Conservation (phyloP, 805 yeast genomes). For the Hanseniaspora vineae region DNA sequence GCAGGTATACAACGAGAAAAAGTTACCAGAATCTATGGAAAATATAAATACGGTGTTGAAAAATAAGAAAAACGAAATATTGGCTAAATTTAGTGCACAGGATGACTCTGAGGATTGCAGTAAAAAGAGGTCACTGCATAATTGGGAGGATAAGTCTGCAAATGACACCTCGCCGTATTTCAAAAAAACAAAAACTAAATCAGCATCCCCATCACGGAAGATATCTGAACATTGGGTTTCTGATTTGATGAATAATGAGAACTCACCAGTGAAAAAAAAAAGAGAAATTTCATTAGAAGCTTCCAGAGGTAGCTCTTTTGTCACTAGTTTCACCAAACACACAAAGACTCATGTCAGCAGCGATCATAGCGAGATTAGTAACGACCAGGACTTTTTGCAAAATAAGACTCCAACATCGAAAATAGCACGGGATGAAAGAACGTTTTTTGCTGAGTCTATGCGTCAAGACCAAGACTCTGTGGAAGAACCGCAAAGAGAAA, state of each 20-base stretch:
- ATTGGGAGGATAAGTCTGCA: no score
- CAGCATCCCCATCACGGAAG: constrained; percentile 6
- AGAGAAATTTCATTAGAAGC: constrained; percentile 14
- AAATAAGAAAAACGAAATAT: not conserved
- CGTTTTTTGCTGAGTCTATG: no score
- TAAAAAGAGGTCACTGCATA: no score
- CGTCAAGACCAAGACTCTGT: not conserved
- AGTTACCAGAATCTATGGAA: not conserved
- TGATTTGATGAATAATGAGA: not conserved
- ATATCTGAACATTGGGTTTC: constrained; percentile 19
- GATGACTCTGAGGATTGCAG: not conserved
- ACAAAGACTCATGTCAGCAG: no score
- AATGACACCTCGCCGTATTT: no score
- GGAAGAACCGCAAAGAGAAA: not conserved
- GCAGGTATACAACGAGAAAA: not conserved
- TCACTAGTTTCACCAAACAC: no score
- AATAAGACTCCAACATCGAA: no score
- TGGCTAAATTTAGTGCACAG: not conserved
- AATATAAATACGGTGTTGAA: not conserved
- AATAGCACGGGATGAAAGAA: no score
- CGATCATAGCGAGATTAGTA: no score
- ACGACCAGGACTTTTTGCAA: no score
- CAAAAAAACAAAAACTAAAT: no score
- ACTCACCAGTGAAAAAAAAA: not conserved
- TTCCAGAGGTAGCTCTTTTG: no score